Evolutionary conservation across 2,329 filamentous ascomycete species (phyloP).

Genomic region (Arthrobotrys sphaeroides): DNA sequence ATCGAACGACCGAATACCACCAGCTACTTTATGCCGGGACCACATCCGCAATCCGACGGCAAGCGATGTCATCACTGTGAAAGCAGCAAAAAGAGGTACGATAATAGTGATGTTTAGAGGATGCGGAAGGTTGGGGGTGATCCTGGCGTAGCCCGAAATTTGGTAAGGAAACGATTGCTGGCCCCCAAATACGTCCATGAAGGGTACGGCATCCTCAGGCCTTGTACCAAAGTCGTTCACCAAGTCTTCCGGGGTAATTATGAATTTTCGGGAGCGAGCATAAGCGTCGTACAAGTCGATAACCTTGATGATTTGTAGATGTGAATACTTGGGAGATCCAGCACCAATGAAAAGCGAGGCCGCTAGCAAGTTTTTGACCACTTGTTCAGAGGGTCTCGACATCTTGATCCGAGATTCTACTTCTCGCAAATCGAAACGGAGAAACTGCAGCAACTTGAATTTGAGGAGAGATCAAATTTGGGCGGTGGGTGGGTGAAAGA

Average conservation of each 20-base stretch:
- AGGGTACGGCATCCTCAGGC: not conserved
- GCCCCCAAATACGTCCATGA: not conserved
- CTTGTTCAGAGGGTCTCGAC: not conserved
- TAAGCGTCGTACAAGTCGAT: not conserved
- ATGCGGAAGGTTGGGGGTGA: not conserved
- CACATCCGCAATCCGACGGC: conserved; percentile 13
- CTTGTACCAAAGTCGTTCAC: conserved; percentile 12
- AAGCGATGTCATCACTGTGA: conserved; percentile 18
- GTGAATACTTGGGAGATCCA: not conserved
- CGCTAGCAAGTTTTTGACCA: not conserved
- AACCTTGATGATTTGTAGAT: not conserved
- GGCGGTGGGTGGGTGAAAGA: not conserved
- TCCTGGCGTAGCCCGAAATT: too few species aligned
- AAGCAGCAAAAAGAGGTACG: conserved; percentile 4
- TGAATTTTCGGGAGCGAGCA: not conserved
- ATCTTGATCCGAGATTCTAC: not conserved
- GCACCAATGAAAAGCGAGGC: not conserved
- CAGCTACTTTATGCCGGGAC: conserved; percentile 25
- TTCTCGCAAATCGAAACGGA: not conserved
- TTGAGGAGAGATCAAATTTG: not conserved
- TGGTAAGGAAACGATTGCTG: not conserved
- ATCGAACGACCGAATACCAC: conserved; percentile 26
- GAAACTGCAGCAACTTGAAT: not conserved
- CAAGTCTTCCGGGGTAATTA: conserved; percentile 2
- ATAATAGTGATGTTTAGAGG: not conserved